These are phyloP conservation scores for Kodamaea sp. DNA, from an alignment of 1,139 yeast genomes.

Conservation along the genomic window DNA sequence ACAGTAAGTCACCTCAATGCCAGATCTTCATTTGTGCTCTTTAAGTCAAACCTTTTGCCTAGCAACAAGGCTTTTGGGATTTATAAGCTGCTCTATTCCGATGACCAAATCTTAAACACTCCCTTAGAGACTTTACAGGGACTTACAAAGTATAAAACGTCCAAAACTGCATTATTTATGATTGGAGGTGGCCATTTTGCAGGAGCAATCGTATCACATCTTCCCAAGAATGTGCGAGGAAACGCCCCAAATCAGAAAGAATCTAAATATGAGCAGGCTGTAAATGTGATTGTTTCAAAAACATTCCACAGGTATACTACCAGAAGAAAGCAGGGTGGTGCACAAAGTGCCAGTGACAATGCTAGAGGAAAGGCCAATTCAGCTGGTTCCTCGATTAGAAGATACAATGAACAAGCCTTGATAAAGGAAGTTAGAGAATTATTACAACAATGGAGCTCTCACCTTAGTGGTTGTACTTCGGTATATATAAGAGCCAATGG, in stretches of 20 bases:
- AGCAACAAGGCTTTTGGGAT: conserved; percentile 58
- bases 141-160: conserved; percentile 25
- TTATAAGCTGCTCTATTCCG: conserved; percentile 65
- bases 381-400: conserved; percentile 88
- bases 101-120: conserved; percentile 25
- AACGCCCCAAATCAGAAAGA: conserved; percentile 46
- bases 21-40: conserved; percentile 61
- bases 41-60: conserved; percentile 49
- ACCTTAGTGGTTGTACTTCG: conserved; percentile 59
- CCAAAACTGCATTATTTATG: conserved; percentile 79
- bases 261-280: conserved; percentile 55
- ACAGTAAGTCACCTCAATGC: conserved; percentile 58
- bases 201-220: conserved; percentile 86
- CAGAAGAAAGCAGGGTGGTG: conserved; percentile 96
- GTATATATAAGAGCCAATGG: conserved; percentile 90
- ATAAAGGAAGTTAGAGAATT: conserved; percentile 73
- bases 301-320: conserved; percentile 95
- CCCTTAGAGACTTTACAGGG: conserved; percentile 46
- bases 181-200: conserved; percentile 99
- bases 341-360: conserved; percentile 90
- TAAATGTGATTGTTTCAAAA: conserved; percentile 69
- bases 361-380: conserved; percentile 95
- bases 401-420: conserved; percentile 86
- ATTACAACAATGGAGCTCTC: conserved; percentile 61
- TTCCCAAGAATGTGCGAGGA: conserved; percentile 57